Conservation (phyloP, 805 yeast species). For the Schizosaccharomyces lindneri region DNA sequence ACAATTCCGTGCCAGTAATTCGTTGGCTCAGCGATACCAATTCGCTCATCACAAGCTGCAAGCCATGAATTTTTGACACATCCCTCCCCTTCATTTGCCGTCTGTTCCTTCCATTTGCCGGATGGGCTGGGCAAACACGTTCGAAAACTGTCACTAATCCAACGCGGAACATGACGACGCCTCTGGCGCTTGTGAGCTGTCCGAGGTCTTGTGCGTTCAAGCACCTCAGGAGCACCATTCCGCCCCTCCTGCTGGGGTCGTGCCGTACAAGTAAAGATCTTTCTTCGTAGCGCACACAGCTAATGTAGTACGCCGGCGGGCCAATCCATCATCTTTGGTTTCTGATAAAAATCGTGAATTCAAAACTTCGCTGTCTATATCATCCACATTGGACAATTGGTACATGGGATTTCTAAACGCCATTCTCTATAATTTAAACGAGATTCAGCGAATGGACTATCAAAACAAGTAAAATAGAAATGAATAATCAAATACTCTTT, state of each 20-base stretch:
- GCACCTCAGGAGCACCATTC: slow-evolving; percentile 1
- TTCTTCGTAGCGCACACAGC: background rate
- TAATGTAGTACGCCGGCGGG: background rate
- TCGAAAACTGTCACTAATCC: slow-evolving; percentile 2
- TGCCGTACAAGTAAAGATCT: background rate
- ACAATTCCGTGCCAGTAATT: background rate
- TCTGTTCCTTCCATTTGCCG: slow-evolving; percentile 1
- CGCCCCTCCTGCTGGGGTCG: background rate
- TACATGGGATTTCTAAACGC: background rate
- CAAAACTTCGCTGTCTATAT: background rate
- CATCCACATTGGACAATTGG: slow-evolving; percentile 1
- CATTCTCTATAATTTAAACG: background rate
- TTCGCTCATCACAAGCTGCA: background rate
- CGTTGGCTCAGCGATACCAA: background rate
- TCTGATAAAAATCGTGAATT: background rate
- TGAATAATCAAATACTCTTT: no score
- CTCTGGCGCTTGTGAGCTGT: background rate
- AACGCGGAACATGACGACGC: slow-evolving; percentile 2
- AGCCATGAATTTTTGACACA: background rate
- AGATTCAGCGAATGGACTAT: background rate
- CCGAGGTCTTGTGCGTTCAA: background rate
- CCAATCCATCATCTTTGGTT: background rate
- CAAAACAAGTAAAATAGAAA: background rate
- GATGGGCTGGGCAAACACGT: slow-evolving; percentile 1
- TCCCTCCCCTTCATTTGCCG: background rate